Evolutionary conservation across 1,284 basidiomycete species (phyloP).

Genomic region (Phylloporus sp.): DNA sequence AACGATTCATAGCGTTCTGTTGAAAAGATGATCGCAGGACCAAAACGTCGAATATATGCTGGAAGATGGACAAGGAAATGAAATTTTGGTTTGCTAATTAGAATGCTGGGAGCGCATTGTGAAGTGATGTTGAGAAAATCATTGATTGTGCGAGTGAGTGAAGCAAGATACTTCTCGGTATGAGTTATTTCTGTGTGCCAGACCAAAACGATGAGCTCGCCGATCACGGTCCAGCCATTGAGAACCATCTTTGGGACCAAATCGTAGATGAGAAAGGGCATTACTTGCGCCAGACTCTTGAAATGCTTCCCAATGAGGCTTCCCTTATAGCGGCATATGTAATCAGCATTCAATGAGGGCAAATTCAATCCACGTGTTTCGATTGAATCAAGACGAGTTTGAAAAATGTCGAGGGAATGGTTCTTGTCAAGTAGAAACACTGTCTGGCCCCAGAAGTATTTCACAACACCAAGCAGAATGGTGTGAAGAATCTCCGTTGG

Average conservation of each 20-base stretch:
- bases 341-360: neutral
- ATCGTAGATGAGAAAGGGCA: neutral
- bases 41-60: neutral
- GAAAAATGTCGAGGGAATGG: neutral
- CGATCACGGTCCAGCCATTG: neutral
- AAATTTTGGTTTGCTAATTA: neutral
- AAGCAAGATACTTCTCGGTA: neutral
- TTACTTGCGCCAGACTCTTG: neutral
- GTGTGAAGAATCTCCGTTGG: slow-evolving; percentile 45
- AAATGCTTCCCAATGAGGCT: neutral
- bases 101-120: neutral
- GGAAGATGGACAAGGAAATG: slow-evolving; percentile 1
- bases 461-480: slow-evolving; percentile 43
- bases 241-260: neutral
- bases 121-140: neutral
- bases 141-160: neutral
- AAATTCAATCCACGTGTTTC: neutral
- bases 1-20: neutral
- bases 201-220: neutral
- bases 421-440: slow-evolving; percentile 31
- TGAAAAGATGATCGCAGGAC: neutral
- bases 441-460: slow-evolving; percentile 45
- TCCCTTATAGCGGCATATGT: neutral
- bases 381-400: neutral
- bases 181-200: neutral